Evolutionary conservation across 2,329 filamentous ascomycete genomes (phyloP).

Genomic region (Xylariaceae sp.): DNA sequence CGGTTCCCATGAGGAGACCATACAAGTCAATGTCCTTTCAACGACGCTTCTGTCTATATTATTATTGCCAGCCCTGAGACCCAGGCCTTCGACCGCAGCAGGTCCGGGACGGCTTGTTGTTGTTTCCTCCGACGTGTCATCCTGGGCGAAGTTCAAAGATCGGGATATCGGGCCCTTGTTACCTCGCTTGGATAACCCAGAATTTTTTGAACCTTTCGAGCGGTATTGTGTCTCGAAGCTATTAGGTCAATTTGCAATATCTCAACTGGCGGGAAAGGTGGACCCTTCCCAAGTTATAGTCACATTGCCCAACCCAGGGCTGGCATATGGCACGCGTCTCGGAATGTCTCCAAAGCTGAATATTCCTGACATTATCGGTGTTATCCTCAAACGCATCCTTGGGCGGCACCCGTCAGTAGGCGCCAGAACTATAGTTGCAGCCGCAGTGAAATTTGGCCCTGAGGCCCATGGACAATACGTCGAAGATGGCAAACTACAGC

Average conservation of each 20-base stretch:
- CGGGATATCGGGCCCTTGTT: conserved; percentile 1
- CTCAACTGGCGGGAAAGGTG: conserved; percentile 23
- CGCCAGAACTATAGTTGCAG: conserved; percentile 4
- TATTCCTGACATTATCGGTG: conserved; percentile 2
- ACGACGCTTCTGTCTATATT: conserved; percentile 45
- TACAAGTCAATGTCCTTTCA: conserved; percentile 50
- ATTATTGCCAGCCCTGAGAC: conserved; percentile 42
- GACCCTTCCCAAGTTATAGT: conserved; percentile 8
- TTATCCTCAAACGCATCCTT: conserved; percentile 3
- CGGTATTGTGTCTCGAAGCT: conserved; percentile 15
- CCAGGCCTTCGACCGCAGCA: conserved; percentile 10
- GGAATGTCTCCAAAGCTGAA: not conserved
- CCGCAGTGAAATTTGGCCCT: conserved; percentile 3
- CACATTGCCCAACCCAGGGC: conserved; percentile 6
- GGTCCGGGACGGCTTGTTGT: conserved; percentile 16
- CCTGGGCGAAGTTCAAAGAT: conserved; percentile 16
- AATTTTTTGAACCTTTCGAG: conserved; percentile 5
- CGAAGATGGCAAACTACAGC: conserved; percentile 7
- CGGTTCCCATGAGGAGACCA: conserved; percentile 36
- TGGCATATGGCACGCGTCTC: conserved; percentile 8
- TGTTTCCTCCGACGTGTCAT: conserved; percentile 21
- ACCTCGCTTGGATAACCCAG: conserved; percentile 1
- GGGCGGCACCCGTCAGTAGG: conserved; percentile 7
- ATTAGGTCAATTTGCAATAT: conserved; percentile 21
- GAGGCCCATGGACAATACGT: conserved; percentile 13